Evolutionary conservation across 768 basidiomycete species (phyloP).

Genomic region (Pisolithus marmoratus): DNA sequence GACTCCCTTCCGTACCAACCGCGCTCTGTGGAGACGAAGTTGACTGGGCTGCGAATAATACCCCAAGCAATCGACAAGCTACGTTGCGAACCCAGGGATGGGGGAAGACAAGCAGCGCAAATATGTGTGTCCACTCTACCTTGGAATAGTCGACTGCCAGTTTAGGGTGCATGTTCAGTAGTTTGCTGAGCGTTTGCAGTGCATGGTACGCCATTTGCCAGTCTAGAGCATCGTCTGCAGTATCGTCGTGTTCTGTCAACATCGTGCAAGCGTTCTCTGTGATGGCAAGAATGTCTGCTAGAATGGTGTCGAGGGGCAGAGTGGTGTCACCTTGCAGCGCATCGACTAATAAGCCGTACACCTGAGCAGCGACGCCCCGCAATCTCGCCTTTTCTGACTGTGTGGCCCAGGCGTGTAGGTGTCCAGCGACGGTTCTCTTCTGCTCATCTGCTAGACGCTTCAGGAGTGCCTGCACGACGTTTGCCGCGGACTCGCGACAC

Average conservation of each 20-base stretch:
- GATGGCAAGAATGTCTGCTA: constrained; percentile 49
- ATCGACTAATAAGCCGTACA: constrained; percentile 79
- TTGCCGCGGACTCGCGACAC: constrained; percentile 85
- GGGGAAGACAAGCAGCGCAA: constrained; percentile 71
- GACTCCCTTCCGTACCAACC: constrained; percentile 23
- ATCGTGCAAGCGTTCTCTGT: constrained; percentile 7
- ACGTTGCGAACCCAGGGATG: constrained; percentile 93
- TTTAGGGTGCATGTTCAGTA: constrained; percentile 52
- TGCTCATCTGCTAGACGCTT: constrained; percentile 57
- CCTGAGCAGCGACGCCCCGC: constrained; percentile 68
- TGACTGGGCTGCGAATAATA: constrained; percentile 50
- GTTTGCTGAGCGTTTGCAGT: constrained; percentile 59
- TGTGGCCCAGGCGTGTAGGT: constrained; percentile 74
- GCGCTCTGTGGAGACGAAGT: constrained; percentile 24
- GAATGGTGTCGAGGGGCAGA: constrained; percentile 41
- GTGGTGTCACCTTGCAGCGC: constrained; percentile 44
- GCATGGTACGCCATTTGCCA: constrained; percentile 86
- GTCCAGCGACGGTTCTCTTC: constrained; percentile 52
- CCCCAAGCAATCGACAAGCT: constrained; percentile 69
- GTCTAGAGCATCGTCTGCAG: constrained; percentile 51
- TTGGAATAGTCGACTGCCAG: constrained; percentile 37
- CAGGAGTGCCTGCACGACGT: constrained; percentile 75
- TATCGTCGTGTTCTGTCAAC: constrained; percentile 36
- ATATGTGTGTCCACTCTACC: constrained; percentile 60
- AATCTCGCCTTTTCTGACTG: constrained; percentile 58